Conservation (phyloP, 2,329 filamentous ascomycete species). For the Gnomoniopsis sp. region DNA sequence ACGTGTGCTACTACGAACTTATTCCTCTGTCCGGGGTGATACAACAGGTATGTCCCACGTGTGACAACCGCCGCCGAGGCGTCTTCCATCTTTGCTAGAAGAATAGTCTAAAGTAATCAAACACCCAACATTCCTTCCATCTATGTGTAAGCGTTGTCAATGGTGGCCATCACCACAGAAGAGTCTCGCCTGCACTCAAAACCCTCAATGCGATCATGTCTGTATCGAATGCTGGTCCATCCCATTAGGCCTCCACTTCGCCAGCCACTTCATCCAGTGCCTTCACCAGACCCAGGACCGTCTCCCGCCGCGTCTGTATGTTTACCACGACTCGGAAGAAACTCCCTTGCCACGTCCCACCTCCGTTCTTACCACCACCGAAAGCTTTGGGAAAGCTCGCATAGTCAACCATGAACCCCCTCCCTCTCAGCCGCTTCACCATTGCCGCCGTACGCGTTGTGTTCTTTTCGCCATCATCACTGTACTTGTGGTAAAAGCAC, state of each 20-base stretch:
- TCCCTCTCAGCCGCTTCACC: slow-evolving; percentile 42
- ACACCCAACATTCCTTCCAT: too few relatives aligned
- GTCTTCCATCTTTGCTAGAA: too few relatives aligned
- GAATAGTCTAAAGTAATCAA: too few relatives aligned
- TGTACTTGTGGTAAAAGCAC: slow-evolving; percentile 79
- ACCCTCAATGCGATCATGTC: too few relatives aligned
- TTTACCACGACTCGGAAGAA: slow-evolving; percentile 61
- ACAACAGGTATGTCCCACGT: too few relatives aligned
- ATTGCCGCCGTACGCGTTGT: slow-evolving; percentile 47
- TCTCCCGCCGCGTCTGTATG: slow-evolving; percentile 48
- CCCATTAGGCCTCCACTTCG: slow-evolving; percentile 17
- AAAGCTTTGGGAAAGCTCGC: slow-evolving; percentile 45
- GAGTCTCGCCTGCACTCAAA: too few relatives aligned
- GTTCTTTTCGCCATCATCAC: slow-evolving; percentile 39
- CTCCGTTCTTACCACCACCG: neutral
- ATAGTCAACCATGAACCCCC: slow-evolving; percentile 61
- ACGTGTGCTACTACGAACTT: neutral
- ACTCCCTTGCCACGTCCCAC: slow-evolving; percentile 35
- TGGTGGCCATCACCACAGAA: too few relatives aligned
- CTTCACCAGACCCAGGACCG: slow-evolving; percentile 50
- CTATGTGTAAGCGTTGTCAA: too few relatives aligned
- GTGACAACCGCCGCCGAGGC: too few relatives aligned
- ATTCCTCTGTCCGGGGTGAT: neutral
- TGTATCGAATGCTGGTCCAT: too few relatives aligned
- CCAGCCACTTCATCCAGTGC: slow-evolving; percentile 47